Evolutionary conservation across 768 basidiomycete genomes (phyloP).

Genomic region (Basidioascus undulatus): DNA sequence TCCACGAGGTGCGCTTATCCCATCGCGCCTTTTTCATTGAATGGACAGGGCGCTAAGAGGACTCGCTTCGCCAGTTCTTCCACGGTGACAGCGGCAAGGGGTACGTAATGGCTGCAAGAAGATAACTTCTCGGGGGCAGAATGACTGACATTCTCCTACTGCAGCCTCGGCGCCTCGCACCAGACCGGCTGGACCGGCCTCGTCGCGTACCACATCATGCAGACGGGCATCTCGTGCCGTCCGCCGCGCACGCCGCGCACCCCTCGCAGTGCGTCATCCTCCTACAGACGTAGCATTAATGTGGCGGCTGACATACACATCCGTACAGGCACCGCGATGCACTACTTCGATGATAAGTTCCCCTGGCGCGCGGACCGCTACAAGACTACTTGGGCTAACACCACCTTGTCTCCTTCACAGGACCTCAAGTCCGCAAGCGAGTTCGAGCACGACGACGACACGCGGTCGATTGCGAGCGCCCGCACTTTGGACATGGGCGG

Average conservation of each 20-base stretch:
- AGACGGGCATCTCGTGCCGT: conserved; percentile 68
- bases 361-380: too few relatives aligned
- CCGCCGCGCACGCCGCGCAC: conserved; percentile 85
- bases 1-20: conserved; percentile 39
- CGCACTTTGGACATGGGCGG: too few relatives aligned
- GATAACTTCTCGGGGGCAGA: too few relatives aligned
- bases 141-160: too few relatives aligned
- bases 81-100: conserved; percentile 80
- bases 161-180: conserved; percentile 85
- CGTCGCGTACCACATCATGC: conserved; percentile 63
- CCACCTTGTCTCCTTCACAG: too few relatives aligned
- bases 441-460: too few relatives aligned
- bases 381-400: too few relatives aligned
- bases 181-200: conserved; percentile 70
- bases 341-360: conserved; percentile 96
- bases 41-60: neutral
- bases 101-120: too few relatives aligned
- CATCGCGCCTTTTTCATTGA: too few relatives aligned
- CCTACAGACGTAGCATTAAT: neutral
- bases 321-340: conserved; percentile 31
- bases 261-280: conserved; percentile 22
- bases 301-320: neutral
- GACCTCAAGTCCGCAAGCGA: too few relatives aligned
- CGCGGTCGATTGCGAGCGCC: too few relatives aligned
- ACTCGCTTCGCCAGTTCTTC: conserved; percentile 41